Conservation (phyloP, 306 rosid species). For the Coriaria nepalensis region DNA sequence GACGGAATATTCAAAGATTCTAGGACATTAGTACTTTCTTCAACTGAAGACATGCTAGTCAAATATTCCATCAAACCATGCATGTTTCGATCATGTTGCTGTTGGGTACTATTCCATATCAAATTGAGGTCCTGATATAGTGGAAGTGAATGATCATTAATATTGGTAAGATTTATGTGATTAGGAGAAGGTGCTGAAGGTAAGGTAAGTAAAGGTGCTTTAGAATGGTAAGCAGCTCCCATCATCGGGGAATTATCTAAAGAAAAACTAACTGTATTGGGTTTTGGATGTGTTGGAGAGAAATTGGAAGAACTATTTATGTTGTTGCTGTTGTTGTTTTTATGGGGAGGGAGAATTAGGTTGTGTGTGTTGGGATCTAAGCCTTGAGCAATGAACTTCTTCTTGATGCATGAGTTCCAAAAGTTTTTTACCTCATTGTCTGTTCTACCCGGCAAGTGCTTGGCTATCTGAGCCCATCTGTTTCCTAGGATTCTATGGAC, state of each 20-base stretch:
- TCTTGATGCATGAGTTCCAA: conserved; percentile 85
- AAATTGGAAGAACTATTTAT: neutral
- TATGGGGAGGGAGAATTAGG: conserved; percentile 25
- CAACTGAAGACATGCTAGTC: neutral
- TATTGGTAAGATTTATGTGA: neutral
- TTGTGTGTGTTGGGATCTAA: conserved; percentile 84
- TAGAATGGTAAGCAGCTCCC: no score
- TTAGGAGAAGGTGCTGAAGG: neutral
- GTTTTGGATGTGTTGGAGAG: conserved; percentile 4
- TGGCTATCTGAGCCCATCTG: conserved; percentile 96
- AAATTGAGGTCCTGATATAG: conserved; percentile 9
- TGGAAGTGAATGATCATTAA: conserved; percentile 3
- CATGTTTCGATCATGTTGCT: neutral
- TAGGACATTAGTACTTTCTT: neutral
- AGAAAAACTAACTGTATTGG: neutral
- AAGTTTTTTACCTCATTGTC: conserved; percentile 89
- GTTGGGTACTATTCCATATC: conserved; percentile 10
- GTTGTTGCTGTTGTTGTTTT: neutral
- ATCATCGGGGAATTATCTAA: no score
- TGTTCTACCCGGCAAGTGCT: conserved; percentile 82
- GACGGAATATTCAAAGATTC: no score
- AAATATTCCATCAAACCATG: neutral
- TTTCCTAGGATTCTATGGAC: conserved; percentile 79
- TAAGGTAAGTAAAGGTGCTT: neutral
- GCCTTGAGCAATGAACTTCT: conserved; percentile 72